Evolutionary conservation across 2,329 filamentous ascomycete genomes (phyloP).

Genomic region (Alternaria alternata): DNA sequence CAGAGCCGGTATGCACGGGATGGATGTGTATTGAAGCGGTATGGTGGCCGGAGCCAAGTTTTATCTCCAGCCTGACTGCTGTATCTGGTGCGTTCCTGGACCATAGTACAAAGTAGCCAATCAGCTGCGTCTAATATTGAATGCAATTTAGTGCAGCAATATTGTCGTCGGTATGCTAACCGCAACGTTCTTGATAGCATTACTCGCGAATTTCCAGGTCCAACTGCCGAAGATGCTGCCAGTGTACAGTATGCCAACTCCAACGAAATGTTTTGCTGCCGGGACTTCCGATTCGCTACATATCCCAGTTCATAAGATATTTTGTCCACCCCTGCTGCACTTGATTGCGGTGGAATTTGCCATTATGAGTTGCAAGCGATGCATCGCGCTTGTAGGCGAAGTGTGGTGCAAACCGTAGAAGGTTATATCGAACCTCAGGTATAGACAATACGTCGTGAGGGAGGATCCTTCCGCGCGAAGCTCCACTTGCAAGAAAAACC

Average conservation of each 20-base stretch:
- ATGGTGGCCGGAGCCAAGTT: background rate
- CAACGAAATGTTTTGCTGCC: background rate
- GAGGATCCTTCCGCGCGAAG: slow-evolving; percentile 6
- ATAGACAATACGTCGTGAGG: slow-evolving; percentile 9
- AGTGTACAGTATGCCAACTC: background rate
- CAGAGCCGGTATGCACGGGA: background rate
- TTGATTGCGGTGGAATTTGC: background rate
- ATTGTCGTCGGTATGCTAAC: background rate
- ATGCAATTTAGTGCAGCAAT: background rate
- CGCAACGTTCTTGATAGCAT: background rate
- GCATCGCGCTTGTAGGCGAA: slow-evolving; percentile 3
- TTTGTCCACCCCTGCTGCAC: background rate
- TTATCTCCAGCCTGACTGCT: background rate
- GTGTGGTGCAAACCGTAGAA: background rate
- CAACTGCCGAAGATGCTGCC: background rate
- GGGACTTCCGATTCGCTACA: slow-evolving; percentile 12
- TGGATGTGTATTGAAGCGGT: background rate
- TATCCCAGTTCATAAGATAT: background rate
- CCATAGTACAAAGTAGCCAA: background rate
- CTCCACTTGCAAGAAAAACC: slow-evolving; percentile 3
- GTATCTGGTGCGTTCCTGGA: background rate
- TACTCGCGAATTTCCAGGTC: background rate
- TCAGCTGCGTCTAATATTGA: background rate
- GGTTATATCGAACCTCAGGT: background rate
- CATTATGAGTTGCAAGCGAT: background rate